Evolutionary conservation across 805 yeast species (phyloP).

Genomic region (Ogataea methylovora): DNA sequence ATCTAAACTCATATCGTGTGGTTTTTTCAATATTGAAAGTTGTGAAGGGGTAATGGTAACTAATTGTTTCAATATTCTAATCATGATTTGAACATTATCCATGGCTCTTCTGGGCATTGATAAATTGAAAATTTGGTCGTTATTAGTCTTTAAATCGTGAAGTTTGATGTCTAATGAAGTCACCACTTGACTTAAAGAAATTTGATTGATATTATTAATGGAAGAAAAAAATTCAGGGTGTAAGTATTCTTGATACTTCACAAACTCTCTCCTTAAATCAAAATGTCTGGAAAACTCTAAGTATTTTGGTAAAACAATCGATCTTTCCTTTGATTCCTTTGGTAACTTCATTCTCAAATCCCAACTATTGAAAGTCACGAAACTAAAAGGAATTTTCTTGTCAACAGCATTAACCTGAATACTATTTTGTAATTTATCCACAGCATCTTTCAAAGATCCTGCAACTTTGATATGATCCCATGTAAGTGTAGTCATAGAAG

Average conservation of each 20-base stretch:
- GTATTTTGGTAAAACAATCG: constrained; percentile 63
- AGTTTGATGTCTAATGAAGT: constrained; percentile 12
- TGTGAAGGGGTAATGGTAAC: constrained; percentile 42
- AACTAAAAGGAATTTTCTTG: constrained; percentile 44
- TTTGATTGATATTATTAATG: constrained; percentile 18
- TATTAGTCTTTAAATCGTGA: neutral
- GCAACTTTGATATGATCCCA: constrained; percentile 58
- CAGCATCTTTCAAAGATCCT: constrained; percentile 56
- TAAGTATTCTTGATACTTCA: constrained; percentile 57
- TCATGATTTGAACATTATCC: constrained; percentile 37
- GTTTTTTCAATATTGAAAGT: constrained; percentile 53
- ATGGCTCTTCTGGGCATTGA: constrained; percentile 33
- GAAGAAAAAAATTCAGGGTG: constrained; percentile 43
- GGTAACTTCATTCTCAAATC: constrained; percentile 71
- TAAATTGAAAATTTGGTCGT: constrained; percentile 10
- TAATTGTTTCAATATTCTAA: constrained; percentile 39
- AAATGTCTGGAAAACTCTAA: constrained; percentile 70
- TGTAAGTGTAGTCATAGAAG: constrained; percentile 43
- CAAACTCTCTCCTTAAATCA: constrained; percentile 67
- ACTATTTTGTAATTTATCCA: constrained; percentile 42
- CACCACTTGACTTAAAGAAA: constrained; percentile 13
- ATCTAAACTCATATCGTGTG: constrained; percentile 74
- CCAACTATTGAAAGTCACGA: constrained; percentile 61
- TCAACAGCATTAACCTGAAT: constrained; percentile 36
- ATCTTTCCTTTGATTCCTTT: constrained; percentile 74